Base-by-base conservation (phyloP, 345 rosid species). In the Linum tenue region DNA sequence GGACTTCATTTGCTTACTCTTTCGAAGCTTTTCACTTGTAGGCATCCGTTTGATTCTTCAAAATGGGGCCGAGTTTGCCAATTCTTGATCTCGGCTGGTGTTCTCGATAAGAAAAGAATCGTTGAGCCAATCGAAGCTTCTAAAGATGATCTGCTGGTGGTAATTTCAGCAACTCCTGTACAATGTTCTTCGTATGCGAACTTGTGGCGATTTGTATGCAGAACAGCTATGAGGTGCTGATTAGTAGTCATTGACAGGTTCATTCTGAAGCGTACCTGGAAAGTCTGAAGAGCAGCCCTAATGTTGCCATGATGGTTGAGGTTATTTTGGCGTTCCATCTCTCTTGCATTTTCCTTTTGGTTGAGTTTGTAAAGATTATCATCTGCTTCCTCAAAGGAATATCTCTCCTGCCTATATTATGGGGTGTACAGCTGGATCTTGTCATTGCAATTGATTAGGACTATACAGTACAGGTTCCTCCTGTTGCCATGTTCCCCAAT, bases 41-140 rank as follows among this genome's bases (percentile, higher is more conserved):
- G 98, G 85, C 96, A 92, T 60, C 96, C 97, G 11, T 92, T 90
- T 73, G 98, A 92, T 82, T 92, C 98, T 58, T 77, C 85, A 14
- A 92, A 92, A 69, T 92, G 97, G 98, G 89, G 97, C 51, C 79
- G 96, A 39, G 78, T 92, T 66, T 85, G 96, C 75, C 80, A 53
- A 38, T 88, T 84, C 64, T 87, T 92, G 39, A 59, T 66, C 43
- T 62, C 74, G 3, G 92, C 81, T 63, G 86, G 83, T 70, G 75
- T 72, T 80, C 39, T 92, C 78, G 79, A 81, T 53, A 76, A 82
- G 73, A 75, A 77, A 3, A 65, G 76, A 63, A 79, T 86, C 8
- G 77, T 92, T 39, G 97, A 86, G 77, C 98, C 98, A 65, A 56
- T 72, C 37, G 90, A 85, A 88, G 97, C 97, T 75, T 77, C 96